phyloP scores from a whole-genome alignment of 1,284 basidiomycete genomes.

The Ceratobasidium papillatum region DNA sequence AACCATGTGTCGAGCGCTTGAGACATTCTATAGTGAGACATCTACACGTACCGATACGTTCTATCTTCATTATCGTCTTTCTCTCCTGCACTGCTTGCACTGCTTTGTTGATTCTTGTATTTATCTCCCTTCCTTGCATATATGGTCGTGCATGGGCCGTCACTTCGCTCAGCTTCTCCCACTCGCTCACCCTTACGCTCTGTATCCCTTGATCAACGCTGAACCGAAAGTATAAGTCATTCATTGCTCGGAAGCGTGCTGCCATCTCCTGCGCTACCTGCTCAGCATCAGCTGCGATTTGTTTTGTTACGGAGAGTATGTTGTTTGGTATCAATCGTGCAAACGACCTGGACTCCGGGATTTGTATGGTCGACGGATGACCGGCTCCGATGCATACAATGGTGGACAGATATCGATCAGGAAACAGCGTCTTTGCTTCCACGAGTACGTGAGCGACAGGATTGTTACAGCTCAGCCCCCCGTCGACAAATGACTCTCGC shows the following conservation, averaged over 20 bases:
- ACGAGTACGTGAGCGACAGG: slow-evolving; percentile 1
- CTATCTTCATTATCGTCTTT: not conserved
- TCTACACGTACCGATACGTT: not conserved
- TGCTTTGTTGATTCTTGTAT: not conserved
- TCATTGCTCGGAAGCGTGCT: not conserved
- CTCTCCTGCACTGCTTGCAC: not conserved
- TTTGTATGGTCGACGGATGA: not conserved
- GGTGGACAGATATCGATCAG: not conserved
- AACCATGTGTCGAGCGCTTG: not conserved
- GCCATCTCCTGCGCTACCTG: slow-evolving; percentile 13
- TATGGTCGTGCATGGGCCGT: not conserved
- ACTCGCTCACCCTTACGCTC: not conserved
- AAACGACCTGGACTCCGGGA: not conserved
- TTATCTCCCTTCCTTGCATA: not conserved
- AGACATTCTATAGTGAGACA: not conserved
- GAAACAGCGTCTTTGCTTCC: slow-evolving; percentile 7
- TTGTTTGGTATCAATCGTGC: not conserved
- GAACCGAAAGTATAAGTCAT: not conserved
- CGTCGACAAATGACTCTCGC: not conserved
- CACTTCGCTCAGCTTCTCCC: not conserved
- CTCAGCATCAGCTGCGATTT: slow-evolving; percentile 14
- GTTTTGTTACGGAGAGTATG: not conserved
- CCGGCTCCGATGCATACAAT: slow-evolving; percentile 20
- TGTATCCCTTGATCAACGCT: slow-evolving; percentile 18
- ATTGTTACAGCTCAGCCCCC: not conserved